Evolutionary conservation across 2,329 filamentous ascomycete genomes (phyloP).

Genomic region (Graphiopsis chlorocephala): DNA sequence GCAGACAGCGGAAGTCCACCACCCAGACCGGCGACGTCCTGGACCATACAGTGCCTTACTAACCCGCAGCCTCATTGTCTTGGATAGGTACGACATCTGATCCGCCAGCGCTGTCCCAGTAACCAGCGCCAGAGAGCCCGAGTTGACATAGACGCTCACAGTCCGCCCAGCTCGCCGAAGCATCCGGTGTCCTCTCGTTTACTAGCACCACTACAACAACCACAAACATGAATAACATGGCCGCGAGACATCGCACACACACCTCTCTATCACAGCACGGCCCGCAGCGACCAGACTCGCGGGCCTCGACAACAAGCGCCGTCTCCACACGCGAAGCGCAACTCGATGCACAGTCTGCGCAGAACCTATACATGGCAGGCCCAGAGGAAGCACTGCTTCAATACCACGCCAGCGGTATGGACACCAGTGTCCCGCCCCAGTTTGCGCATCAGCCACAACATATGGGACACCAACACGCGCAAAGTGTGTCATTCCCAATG

Average conservation of each 20-base stretch:
- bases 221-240: conserved; percentile 17
- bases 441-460: conserved; percentile 17
- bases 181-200: conserved; percentile 5
- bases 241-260: conserved; percentile 22
- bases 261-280: conserved; percentile 25
- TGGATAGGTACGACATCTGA: conserved; percentile 14
- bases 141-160: conserved; percentile 9
- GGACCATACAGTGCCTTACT: conserved; percentile 4
- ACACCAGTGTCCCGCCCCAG: conserved; percentile 16
- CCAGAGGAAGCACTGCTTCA: conserved; percentile 34
- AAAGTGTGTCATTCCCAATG: conserved; percentile 23
- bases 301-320: conserved; percentile 36
- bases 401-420: conserved; percentile 28
- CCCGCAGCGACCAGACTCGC: conserved; percentile 31
- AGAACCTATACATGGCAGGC: conserved; percentile 21
- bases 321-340: conserved; percentile 29
- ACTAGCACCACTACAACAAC: not conserved
- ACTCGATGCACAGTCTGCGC: conserved; percentile 26
- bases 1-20: not conserved
- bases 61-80: conserved; percentile 7
- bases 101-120: conserved; percentile 3
- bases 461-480: conserved; percentile 25
- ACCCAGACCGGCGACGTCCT: conserved; percentile 9
- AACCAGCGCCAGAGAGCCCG: conserved; percentile 5
- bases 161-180: conserved; percentile 13